phyloP scores from a whole-genome alignment of 2,329 filamentous ascomycete species.

The Mycosphaerella sp. region DNA sequence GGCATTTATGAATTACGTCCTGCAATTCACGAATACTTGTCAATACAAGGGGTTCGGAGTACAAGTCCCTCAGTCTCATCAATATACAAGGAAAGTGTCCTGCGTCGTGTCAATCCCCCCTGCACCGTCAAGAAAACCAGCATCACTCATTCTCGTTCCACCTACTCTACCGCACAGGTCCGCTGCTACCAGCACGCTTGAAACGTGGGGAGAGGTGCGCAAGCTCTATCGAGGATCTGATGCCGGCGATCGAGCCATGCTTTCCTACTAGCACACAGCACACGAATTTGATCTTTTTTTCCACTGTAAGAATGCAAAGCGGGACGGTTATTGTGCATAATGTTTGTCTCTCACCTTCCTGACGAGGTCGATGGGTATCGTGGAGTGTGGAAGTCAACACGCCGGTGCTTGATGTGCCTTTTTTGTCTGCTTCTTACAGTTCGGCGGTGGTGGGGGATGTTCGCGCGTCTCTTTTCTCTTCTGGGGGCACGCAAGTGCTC shows the following conservation, averaged over 20 bases:
- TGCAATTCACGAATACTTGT: constrained; percentile 19
- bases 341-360: neutral
- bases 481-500: constrained; percentile 3
- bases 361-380: neutral
- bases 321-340: neutral
- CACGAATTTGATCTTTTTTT: neutral
- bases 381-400: neutral
- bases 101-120: constrained; percentile 2
- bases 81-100: neutral
- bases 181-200: neutral
- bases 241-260: neutral
- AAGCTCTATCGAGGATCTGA: neutral
- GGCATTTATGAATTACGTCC: constrained; percentile 23
- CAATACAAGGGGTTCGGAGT: constrained; percentile 13
- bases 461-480: constrained; percentile 1
- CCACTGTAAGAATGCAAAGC: neutral
- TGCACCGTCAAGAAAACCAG: neutral
- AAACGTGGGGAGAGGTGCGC: neutral
- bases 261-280: constrained; percentile 1
- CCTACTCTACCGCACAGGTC: neutral
- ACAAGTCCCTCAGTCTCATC: constrained; percentile 15
- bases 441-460: neutral
- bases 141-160: neutral
- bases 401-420: neutral
- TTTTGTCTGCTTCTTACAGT: constrained; percentile 2